phyloP scores from a whole-genome alignment of 2,329 filamentous ascomycete genomes.

The Periconia sp. region DNA sequence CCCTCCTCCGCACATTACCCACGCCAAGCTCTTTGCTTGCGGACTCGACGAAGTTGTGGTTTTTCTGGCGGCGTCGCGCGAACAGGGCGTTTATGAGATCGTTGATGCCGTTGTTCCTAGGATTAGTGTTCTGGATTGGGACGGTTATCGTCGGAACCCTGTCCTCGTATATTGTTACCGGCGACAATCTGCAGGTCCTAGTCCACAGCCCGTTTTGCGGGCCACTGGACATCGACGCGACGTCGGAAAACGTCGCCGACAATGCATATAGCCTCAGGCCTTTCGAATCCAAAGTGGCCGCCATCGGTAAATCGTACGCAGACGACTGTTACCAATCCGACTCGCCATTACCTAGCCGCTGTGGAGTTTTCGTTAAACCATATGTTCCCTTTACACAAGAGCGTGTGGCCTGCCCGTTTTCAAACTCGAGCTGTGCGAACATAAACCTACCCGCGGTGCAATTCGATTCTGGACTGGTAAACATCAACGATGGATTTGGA shows the following conservation, averaged over 20 bases:
- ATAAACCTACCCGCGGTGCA: too few relatives aligned
- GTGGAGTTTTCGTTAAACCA: constrained; percentile 2
- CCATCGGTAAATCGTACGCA: constrained; percentile 1
- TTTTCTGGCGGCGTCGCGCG: constrained; percentile 7
- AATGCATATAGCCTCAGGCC: too few relatives aligned
- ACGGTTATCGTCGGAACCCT: constrained; percentile 7
- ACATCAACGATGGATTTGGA: too few relatives aligned
- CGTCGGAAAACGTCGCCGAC: background rate
- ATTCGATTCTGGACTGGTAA: too few relatives aligned
- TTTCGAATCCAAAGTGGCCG: background rate
- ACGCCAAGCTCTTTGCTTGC: constrained; percentile 10
- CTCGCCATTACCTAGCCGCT: background rate
- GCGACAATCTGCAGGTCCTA: constrained; percentile 9
- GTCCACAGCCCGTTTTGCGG: constrained; percentile 10
- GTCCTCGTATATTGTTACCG: constrained; percentile 8
- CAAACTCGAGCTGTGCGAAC: too few relatives aligned
- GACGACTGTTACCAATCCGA: constrained; percentile 3
- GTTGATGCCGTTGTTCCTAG: background rate
- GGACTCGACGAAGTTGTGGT: constrained; percentile 13
- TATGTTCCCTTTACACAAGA: constrained; percentile 1
- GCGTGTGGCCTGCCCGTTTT: too few relatives aligned
- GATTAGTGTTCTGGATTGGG: constrained; percentile 4
- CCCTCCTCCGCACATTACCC: constrained; percentile 10
- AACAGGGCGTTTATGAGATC: constrained; percentile 5
- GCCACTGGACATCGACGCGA: background rate